Evolutionary conservation across 805 yeast genomes (phyloP), one percentile per base, ranked within the genome.

Genomic region (Pichia cabralensis): DNA sequence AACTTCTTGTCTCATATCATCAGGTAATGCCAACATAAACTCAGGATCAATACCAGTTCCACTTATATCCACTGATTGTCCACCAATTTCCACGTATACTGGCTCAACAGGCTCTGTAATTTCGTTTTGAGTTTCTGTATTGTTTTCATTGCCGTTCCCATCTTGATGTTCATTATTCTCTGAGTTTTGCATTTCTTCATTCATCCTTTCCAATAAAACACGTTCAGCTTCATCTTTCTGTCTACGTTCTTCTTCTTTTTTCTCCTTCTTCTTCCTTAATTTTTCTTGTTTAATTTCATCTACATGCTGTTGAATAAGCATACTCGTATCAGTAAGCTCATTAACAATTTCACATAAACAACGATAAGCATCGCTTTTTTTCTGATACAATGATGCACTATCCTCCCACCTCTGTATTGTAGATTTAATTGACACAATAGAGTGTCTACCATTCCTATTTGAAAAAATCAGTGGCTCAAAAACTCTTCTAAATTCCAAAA

Each of bases 11-110:
- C 96, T 65, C 82, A 88, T 81, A 34, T 83, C 92, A 28, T 84
- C 95, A 0, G 96, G 96, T 24, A 88, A 65, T 0, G 95, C 96
- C 47, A 79, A 80, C 40, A 88, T 64, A 52, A 85, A 88, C 45
- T 82, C 89, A 0, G 95, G 94, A 57, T 88, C 96, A 39, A 88
- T 84, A 35, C 83, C 96, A 3, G 95, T 77, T 0, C 92, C 94
- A 26, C 88, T 71, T 24, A 88, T 81, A 50, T 88, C 94, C 23
- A 88, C 86, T 33, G 76, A 76, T 19, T 78, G 58, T 17, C 80
- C 94, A 24, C 85, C 86, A 44, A 88, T 79, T 10, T 64, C 64
- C 3, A 88, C 85, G 61, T 67, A 69, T 0, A 81, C 64, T 0
- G 94, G 88, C 12, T 69, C 67, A 3, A 36, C 42, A 17, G 38